Conservation (phyloP, 306 rosid genomes). For the Rosa chinensis region DNA sequence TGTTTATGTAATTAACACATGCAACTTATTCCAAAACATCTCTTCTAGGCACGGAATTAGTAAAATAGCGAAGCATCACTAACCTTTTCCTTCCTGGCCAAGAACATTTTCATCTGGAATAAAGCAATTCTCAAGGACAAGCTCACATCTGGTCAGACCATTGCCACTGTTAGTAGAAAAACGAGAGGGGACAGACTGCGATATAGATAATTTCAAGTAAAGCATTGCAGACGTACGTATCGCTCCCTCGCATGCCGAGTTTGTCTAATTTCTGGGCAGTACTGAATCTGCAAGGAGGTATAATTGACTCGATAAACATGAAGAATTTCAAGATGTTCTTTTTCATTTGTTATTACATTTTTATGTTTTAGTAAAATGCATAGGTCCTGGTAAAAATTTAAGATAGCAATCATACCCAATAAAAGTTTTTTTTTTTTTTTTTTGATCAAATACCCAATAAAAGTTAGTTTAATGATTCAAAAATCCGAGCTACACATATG, state of each 20-base stretch:
- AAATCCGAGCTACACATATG: constrained; percentile 16
- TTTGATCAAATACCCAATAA: no score
- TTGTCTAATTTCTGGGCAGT: constrained; percentile 96
- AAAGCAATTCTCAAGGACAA: constrained; percentile 95
- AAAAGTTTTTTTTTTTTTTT: no score
- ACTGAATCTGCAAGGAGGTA: constrained; percentile 66
- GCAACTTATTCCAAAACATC: background rate
- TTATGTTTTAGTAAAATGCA: constrained; percentile 13
- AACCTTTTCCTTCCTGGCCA: constrained; percentile 96
- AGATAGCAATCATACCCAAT: background rate
- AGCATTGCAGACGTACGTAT: constrained; percentile 65
- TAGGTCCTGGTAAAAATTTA: background rate
- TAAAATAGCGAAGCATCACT: constrained; percentile 8
- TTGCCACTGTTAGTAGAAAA: constrained; percentile 37
- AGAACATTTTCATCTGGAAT: constrained; percentile 93
- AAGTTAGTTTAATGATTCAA: constrained; percentile 2
- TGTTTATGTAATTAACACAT: background rate
- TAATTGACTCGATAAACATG: constrained; percentile 12
- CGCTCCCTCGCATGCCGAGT: constrained; percentile 99
- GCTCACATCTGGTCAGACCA: constrained; percentile 81
- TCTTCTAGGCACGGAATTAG: constrained; percentile 10
- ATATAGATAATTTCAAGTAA: constrained; percentile 17
- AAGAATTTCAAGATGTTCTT: constrained; percentile 20
- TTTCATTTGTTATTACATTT: constrained; percentile 1
- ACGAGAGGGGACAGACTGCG: constrained; percentile 19